Evolutionary conservation across 2,329 filamentous ascomycete species (phyloP), one percentile per base, ranked within the genome.

Genomic region (Hypoxylon sp.): DNA sequence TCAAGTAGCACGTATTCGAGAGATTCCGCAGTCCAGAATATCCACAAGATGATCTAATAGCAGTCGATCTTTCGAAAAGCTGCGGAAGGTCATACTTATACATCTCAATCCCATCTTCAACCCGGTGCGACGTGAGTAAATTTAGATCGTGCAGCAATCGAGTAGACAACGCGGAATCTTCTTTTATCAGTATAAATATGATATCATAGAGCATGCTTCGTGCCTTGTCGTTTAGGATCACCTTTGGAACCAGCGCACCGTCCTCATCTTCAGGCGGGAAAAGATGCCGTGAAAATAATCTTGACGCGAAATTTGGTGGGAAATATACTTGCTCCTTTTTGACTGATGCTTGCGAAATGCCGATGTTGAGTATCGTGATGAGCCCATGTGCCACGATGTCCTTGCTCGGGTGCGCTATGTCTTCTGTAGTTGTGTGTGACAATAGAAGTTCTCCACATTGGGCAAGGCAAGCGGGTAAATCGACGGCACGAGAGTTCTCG

Each of bases 1-100:
- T 99, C 77, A 98, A 87, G 78, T 99, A 99, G 80, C 96, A 99
- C 0, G 97, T 98, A 77, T 98, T 97, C 9, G 94, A 96, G 14
- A 98, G 86, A 75, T 99, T 99, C 63, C 87, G 87, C n/a, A 99
- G 81, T 1, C 96, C 96, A n/a, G 92, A 89, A 77, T 97, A 97
- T 19, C 94, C 94, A 69, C 92, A 92, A 1, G 88, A 81, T 1
- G 93, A 90, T 68, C 94, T 89, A n/a, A 97, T 86, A 14, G 89
- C 87, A 74, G 88, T 90, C 42, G 80, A 80, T 35, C 90, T 85
- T 55, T 95, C 92, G 68, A 92, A 91, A 51, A 83, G 80, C 75
- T 84, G 87, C 3, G 82, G 82, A 3, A 91, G 81, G 0, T 92
- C 87, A 68, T 90, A 91, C 13, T 84, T 83, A 72, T 91, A 91